phyloP scores from a whole-genome alignment of 129 eudicot genomes.

The Saussurea involucrata region DNA sequence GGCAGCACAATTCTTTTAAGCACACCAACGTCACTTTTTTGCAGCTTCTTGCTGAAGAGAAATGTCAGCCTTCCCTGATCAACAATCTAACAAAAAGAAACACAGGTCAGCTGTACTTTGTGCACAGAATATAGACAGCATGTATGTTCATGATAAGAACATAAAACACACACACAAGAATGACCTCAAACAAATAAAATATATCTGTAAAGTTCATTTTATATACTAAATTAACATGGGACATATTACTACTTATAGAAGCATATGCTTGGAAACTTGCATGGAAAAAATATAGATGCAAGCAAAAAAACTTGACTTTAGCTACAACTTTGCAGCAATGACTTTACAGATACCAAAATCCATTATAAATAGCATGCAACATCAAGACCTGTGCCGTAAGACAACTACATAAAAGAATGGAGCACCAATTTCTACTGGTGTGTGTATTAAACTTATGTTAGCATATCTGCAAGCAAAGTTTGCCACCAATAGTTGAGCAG shows the following conservation, averaged over 20 bases:
- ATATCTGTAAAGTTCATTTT: background rate
- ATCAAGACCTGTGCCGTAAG: background rate
- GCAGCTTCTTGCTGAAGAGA: conserved; percentile 85
- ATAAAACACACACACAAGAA: background rate
- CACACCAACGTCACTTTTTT: conserved; percentile 74
- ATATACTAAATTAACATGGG: background rate
- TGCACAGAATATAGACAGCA: background rate
- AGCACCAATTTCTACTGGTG: background rate
- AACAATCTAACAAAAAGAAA: conserved; percentile 35
- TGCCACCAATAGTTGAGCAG: background rate
- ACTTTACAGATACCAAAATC: background rate
- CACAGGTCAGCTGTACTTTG: background rate
- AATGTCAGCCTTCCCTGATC: conserved; percentile 51
- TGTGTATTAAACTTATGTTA: background rate
- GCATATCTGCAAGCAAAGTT: background rate
- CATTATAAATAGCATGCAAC: background rate
- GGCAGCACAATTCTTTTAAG: conserved; percentile 85
- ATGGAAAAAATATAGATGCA: background rate
- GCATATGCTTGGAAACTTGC: background rate
- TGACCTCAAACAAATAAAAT: background rate
- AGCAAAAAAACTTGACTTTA: background rate
- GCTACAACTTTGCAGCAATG: background rate
- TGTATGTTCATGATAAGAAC: background rate
- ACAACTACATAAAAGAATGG: background rate
- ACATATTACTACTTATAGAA: background rate